Percentiles rank a stretch among this genome's conserved stretches.
phyloP scores from a whole-genome alignment of 345 rosid species.

The Odontarrhena argentea region DNA sequence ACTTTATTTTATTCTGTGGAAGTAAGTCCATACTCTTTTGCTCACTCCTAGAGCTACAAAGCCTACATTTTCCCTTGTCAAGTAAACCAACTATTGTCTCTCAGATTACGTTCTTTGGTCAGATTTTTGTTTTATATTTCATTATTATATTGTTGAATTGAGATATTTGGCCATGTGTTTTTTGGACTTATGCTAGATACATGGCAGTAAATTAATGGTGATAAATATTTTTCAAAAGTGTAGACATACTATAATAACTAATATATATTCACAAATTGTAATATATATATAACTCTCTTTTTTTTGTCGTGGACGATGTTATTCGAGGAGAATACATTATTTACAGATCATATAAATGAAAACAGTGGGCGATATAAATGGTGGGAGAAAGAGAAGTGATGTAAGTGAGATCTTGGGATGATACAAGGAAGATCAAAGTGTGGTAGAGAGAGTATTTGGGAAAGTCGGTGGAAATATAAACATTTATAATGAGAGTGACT shows the following conservation, averaged over 20 bases:
- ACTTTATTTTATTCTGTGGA: constrained; percentile 12
- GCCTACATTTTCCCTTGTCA: constrained; percentile 18
- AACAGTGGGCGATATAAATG: constrained; percentile 27
- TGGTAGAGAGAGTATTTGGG: constrained; percentile 38
- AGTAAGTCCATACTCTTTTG: constrained; percentile 34
- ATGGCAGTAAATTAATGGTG: constrained; percentile 26
- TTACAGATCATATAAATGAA: constrained; percentile 14
- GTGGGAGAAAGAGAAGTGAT: constrained; percentile 27
- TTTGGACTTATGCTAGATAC: constrained; percentile 27
- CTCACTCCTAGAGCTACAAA: constrained; percentile 29
- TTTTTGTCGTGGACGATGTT: constrained; percentile 32
- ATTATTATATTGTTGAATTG: constrained; percentile 7
- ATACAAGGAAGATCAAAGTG: constrained; percentile 36
- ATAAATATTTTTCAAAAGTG: neutral
- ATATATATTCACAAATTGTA: constrained; percentile 17
- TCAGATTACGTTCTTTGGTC: neutral
- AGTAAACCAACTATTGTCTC: constrained; percentile 22
- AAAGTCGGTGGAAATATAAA: constrained; percentile 39
- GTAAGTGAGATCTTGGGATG: constrained; percentile 42
- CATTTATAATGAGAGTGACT: neutral
- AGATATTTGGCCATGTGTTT: constrained; percentile 21
- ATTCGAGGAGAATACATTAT: constrained; percentile 16
- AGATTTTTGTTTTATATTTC: neutral
- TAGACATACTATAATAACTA: constrained; percentile 5
- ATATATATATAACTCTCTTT: constrained; percentile 7